These are phyloP conservation scores for Polygonum aviculare DNA, from an alignment of 148 eudicot genomes.

Conservation along the genomic window DNA sequence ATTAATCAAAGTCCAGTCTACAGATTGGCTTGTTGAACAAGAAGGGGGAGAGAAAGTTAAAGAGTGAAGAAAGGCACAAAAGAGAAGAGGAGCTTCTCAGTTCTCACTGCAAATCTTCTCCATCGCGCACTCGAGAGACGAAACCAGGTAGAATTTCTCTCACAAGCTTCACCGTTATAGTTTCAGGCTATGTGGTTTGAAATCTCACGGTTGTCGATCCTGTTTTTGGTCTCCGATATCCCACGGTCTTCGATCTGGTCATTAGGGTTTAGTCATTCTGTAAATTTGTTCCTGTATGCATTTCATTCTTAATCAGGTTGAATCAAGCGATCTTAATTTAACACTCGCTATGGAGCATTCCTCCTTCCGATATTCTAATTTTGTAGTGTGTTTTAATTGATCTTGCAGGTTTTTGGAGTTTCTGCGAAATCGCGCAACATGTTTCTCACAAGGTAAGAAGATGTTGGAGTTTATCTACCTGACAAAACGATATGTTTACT, in stretches of 20 bases:
- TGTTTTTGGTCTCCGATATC: neutral
- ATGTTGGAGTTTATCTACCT: conserved; percentile 9
- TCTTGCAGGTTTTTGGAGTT: neutral
- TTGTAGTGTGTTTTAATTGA: neutral
- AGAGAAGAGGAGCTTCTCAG: neutral
- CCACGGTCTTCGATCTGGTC: neutral
- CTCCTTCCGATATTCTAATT: neutral
- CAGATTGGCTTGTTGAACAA: conserved; percentile 2
- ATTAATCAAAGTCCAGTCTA: neutral
- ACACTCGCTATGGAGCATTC: neutral
- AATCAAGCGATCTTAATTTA: neutral
- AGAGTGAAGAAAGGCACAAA: neutral
- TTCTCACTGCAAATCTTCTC: neutral
- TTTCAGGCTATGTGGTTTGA: neutral
- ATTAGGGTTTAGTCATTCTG: neutral
- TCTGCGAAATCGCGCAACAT: conserved; percentile 6
- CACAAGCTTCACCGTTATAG: neutral
- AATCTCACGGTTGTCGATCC: neutral
- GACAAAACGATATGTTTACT: neutral
- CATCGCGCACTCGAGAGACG: neutral
- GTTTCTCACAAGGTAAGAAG: conserved; percentile 41
- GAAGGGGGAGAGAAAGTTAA: conserved; percentile 6
- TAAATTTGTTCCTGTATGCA: neutral
- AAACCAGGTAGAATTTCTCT: conserved; percentile 3
- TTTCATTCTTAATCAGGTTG: neutral